These are phyloP conservation scores for Pythium aphanidermatum DNA, from an alignment of 352 stramenopile species.

Conservation along the genomic window DNA sequence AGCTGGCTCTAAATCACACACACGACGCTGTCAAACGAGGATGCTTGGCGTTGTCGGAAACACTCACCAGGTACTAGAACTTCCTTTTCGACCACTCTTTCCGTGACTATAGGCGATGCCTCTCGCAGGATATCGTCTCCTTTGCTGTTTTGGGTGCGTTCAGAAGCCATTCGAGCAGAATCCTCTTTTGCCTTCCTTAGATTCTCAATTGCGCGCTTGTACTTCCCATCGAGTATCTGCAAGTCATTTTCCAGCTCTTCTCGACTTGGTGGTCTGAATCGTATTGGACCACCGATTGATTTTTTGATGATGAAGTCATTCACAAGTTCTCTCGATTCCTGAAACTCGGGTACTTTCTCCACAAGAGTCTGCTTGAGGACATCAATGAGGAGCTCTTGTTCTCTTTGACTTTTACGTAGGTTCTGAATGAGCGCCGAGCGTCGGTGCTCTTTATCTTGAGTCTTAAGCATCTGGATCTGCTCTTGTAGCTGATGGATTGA, in stretches of 20 bases:
- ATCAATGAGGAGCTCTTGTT: conserved; percentile 82
- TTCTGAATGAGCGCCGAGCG: conserved; percentile 81
- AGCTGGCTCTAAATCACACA: conserved; percentile 18
- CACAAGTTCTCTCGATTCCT: conserved; percentile 48
- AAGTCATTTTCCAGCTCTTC: conserved; percentile 87
- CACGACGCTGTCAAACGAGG: not conserved
- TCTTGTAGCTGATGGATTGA: conserved; percentile 81
- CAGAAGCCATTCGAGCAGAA: conserved; percentile 8
- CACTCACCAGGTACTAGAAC: conserved; percentile 7
- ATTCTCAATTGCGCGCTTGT: conserved; percentile 54
- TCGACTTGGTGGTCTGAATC: conserved; percentile 78
- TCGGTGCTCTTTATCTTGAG: conserved; percentile 84
- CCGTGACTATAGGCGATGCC: not conserved
- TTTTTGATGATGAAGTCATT: conserved; percentile 88
- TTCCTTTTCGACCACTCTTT: conserved; percentile 8
- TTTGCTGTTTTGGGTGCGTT: conserved; percentile 27
- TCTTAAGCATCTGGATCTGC: conserved; percentile 59
- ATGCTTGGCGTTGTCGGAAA: not conserved
- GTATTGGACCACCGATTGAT: conserved; percentile 58
- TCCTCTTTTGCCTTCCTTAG: conserved; percentile 48
- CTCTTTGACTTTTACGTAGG: conserved; percentile 61
- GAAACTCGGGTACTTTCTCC: conserved; percentile 61
- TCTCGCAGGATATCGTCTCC: not conserved
- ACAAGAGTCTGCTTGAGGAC: conserved; percentile 75
- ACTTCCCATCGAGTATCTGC: conserved; percentile 59